These are phyloP conservation scores for Cymbopogon citratus DNA, from an alignment of 176 grass and related monocot genomes.

Conservation along the genomic window DNA sequence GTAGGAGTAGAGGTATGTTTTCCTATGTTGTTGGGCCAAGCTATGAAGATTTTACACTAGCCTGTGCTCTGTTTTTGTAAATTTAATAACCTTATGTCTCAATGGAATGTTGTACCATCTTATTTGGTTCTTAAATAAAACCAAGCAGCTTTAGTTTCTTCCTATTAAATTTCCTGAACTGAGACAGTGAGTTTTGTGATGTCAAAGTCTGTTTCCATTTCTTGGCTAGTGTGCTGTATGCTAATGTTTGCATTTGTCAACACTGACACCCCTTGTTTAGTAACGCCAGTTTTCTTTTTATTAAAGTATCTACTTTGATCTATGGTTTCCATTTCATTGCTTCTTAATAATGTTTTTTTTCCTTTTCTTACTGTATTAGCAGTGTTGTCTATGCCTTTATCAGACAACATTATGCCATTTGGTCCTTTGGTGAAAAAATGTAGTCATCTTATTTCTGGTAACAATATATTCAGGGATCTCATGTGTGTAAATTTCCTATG, in stretches of 20 bases:
- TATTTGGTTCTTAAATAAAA: not conserved
- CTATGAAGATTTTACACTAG: not conserved
- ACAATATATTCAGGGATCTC: conserved; percentile 19
- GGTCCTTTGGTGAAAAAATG: not conserved
- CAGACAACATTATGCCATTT: not conserved
- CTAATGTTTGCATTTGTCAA: not conserved
- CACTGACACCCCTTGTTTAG: not conserved
- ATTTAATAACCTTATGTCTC: not conserved
- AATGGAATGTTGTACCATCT: not conserved
- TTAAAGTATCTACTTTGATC: not conserved
- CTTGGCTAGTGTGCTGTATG: not conserved
- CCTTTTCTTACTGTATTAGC: no score
- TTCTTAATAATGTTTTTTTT: no score
- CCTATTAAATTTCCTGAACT: conserved; percentile 2
- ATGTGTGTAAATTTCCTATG: conserved; percentile 21
- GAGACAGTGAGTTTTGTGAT: not conserved
- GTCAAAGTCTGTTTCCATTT: not conserved
- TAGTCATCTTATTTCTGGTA: not conserved
- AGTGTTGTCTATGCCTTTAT: not conserved
- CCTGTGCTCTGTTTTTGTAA: not conserved
- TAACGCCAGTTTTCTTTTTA: not conserved
- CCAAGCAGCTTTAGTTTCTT: not conserved
- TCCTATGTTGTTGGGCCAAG: not conserved
- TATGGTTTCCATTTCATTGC: not conserved
- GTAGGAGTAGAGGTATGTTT: not conserved